A percentile compares a stretch with the other conserved stretches of the same genome.
Conservation (phyloP, 306 rosid genomes). For the Nissolia schottii region DNA sequence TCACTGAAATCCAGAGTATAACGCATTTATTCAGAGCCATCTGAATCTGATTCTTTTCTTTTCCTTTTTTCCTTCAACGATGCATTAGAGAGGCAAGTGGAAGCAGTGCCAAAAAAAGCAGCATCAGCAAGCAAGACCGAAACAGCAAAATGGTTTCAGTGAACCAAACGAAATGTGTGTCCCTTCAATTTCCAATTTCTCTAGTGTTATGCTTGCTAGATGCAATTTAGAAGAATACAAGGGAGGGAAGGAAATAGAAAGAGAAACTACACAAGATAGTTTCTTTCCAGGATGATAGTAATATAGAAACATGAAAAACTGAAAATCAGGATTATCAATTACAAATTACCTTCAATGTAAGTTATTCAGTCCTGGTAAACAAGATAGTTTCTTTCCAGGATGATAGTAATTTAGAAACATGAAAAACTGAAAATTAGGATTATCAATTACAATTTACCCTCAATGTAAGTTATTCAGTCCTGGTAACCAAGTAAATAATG, state of each 20-base stretch:
- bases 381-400: background rate
- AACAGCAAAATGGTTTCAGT: background rate
- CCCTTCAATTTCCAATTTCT: background rate
- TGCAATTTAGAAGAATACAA: background rate
- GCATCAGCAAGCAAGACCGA: background rate
- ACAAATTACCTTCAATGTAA: background rate
- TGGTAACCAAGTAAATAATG: background rate
- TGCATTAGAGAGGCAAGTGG: background rate
- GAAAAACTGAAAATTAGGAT: background rate
- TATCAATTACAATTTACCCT: background rate
- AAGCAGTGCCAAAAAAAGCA: background rate
- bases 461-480: background rate
- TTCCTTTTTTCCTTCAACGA: background rate
- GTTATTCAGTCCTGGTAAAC: background rate
- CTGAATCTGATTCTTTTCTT: background rate
- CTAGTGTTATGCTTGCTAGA: background rate
- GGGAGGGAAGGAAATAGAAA: background rate
- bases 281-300: background rate
- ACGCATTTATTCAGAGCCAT: background rate
- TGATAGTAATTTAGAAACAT: background rate
- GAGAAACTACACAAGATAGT: background rate
- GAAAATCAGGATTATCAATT: background rate
- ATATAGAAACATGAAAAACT: background rate
- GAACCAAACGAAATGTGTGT: background rate
- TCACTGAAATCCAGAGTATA: slow-evolving; percentile 6